phyloP scores from a whole-genome alignment of 306 rosid species.

The Cucurbita ficifolia region DNA sequence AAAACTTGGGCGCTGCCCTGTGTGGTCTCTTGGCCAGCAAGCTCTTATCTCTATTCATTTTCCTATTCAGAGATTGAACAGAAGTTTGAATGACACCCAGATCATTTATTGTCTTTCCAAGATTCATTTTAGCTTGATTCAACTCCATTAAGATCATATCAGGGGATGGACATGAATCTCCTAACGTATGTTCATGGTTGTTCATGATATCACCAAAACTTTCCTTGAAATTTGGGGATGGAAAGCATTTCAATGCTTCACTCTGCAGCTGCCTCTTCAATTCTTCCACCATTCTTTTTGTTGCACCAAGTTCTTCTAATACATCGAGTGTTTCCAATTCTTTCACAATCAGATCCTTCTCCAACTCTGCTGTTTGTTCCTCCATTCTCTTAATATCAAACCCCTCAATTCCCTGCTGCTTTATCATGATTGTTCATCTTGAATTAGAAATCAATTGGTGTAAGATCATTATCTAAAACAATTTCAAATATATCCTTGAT shows the following conservation, averaged over 20 bases:
- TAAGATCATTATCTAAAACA: not conserved
- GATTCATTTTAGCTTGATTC: slow-evolving; percentile 64
- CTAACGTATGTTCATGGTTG: slow-evolving; percentile 25
- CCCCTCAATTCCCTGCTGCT: slow-evolving; percentile 46
- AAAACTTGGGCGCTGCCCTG: not conserved
- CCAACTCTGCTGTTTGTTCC: slow-evolving; percentile 84
- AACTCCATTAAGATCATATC: slow-evolving; percentile 56
- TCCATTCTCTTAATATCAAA: slow-evolving; percentile 83
- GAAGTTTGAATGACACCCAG: slow-evolving; percentile 73
- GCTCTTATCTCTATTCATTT: slow-evolving; percentile 59
- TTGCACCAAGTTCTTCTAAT: slow-evolving; percentile 78
- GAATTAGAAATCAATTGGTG: slow-evolving; percentile 10
- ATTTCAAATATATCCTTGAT: not conserved
- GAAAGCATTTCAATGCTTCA: slow-evolving; percentile 47
- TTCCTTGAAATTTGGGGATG: slow-evolving; percentile 23
- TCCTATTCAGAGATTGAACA: slow-evolving; percentile 63
- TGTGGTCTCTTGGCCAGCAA: slow-evolving; percentile 47
- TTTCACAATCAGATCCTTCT: slow-evolving; percentile 87
- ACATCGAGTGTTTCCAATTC: slow-evolving; percentile 94
- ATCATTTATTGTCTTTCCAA: slow-evolving; percentile 67
- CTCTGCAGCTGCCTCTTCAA: slow-evolving; percentile 66
- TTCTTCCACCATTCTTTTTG: slow-evolving; percentile 70
- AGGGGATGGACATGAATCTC: slow-evolving; percentile 37
- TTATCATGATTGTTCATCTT: slow-evolving; percentile 12
- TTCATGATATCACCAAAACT: slow-evolving; percentile 6